Conservation (phyloP, 2,329 filamentous ascomycete species). For the Aspergillus fructus region DNA sequence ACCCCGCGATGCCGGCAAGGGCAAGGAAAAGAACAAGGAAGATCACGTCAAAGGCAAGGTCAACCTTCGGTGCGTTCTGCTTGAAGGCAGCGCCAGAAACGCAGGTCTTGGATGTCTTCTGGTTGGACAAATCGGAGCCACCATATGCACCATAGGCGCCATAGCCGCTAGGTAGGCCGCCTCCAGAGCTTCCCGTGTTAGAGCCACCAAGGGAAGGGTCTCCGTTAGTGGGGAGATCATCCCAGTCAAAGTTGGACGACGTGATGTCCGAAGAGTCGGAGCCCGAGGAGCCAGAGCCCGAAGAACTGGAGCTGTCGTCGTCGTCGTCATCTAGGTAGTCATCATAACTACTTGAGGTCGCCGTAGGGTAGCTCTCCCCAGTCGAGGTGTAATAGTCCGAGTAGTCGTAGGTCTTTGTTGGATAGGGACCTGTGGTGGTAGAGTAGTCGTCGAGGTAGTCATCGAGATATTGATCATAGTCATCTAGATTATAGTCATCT, state of each 20-base stretch:
- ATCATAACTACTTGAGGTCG: not conserved
- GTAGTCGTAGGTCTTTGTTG: not conserved
- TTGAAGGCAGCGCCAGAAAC: conserved; percentile 3
- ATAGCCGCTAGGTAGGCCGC: not conserved
- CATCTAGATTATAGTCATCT: not conserved
- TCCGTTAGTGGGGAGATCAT: not conserved
- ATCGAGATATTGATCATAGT: too few species aligned
- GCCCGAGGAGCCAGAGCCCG: too few species aligned
- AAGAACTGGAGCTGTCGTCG: too few species aligned
- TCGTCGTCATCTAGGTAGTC: not conserved
- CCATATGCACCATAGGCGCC: not conserved
- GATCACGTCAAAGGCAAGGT: conserved; percentile 16
- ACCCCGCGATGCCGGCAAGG: not conserved
- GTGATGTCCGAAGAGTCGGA: too few species aligned
- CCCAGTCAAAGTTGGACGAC: not conserved
- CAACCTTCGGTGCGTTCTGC: not conserved
- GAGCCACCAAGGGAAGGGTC: not conserved
- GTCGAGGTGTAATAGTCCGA: not conserved
- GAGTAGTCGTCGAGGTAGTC: too few species aligned
- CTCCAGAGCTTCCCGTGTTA: too few species aligned
- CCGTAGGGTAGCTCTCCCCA: not conserved
- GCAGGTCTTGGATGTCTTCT: not conserved
- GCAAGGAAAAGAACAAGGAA: conserved; percentile 15
- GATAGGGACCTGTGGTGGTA: too few species aligned
- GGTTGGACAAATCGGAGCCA: not conserved